Evolutionary conservation across 371 early-diverging fungal genomes (phyloP).

Genomic region (Lichtheimia hyalospora): DNA sequence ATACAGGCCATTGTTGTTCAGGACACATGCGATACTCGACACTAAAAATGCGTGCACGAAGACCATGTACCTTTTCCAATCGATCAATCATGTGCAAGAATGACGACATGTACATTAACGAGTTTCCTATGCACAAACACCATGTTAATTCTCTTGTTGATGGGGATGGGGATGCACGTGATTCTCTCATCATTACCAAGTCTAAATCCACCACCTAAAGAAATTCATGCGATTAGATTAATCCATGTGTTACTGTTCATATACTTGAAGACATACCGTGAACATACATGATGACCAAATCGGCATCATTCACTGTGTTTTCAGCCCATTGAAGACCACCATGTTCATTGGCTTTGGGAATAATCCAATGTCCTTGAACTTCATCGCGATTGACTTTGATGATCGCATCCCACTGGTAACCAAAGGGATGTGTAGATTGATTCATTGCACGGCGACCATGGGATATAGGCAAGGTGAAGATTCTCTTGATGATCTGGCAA

Average conservation of each 20-base stretch:
- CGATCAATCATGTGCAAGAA: constrained; percentile 26
- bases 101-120: constrained; percentile 30
- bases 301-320: constrained; percentile 15
- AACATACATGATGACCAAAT: constrained; percentile 30
- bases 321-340: constrained; percentile 14
- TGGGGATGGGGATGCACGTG: neutral
- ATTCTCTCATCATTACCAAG: constrained; percentile 15
- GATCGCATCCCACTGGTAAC: constrained; percentile 18
- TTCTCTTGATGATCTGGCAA: neutral
- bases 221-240: neutral
- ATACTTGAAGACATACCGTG: constrained; percentile 22
- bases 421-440: constrained; percentile 7
- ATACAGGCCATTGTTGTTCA: constrained; percentile 14
- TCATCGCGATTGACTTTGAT: constrained; percentile 1
- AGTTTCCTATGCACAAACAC: constrained; percentile 8
- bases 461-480: neutral
- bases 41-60: constrained; percentile 28
- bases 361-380: constrained; percentile 23
- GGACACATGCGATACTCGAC: constrained; percentile 25
- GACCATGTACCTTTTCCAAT: constrained; percentile 13
- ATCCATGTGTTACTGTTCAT: neutral
- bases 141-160: too few relatives aligned
- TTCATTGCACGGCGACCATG: constrained; percentile 2
- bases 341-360: constrained; percentile 4
- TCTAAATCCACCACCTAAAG: constrained; percentile 32